A percentile compares a stretch with the other conserved stretches of the same genome.
These are phyloP conservation scores for Teratosphaeria destructans DNA, from an alignment of 2,329 filamentous ascomycete species.

Conservation along the genomic window DNA sequence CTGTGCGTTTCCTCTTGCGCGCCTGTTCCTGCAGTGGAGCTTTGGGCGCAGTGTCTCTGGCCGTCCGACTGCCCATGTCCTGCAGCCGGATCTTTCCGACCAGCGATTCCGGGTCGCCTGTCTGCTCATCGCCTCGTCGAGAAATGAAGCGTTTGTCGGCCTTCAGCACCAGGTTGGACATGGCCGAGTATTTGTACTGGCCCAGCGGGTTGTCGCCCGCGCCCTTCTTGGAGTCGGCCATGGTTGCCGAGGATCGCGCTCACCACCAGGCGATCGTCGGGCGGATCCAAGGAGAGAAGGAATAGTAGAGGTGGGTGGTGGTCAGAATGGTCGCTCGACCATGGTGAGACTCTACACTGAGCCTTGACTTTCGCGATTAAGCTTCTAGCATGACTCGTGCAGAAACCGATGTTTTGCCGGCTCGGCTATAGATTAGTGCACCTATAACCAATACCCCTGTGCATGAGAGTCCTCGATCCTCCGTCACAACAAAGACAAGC, in stretches of 20 bases:
- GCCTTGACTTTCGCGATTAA: neutral
- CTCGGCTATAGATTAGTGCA: neutral
- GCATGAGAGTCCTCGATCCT: neutral
- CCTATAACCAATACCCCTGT: neutral
- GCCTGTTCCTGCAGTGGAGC: constrained; percentile 49
- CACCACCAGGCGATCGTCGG: neutral
- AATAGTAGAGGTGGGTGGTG: neutral
- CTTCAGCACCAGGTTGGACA: constrained; percentile 99
- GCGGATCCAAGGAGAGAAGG: neutral
- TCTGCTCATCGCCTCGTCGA: constrained; percentile 85
- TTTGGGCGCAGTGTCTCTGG: constrained; percentile 68
- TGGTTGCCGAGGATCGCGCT: constrained; percentile 5
- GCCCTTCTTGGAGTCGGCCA: constrained; percentile 21
- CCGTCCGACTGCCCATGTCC: constrained; percentile 84
- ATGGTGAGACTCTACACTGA: neutral
- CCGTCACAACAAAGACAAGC: too few relatives aligned
- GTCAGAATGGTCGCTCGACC: neutral
- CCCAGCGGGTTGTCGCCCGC: constrained; percentile 25
- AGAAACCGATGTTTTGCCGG: neutral
- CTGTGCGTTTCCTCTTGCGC: constrained; percentile 70
- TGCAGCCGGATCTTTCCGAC: constrained; percentile 86
- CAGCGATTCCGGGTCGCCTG: constrained; percentile 92
- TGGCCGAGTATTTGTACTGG: constrained; percentile 31
- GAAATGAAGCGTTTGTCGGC: constrained; percentile 93
- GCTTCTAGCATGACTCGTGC: neutral